Conservation (phyloP, 1,284 basidiomycete genomes). For the Fomitopsis betulina region DNA sequence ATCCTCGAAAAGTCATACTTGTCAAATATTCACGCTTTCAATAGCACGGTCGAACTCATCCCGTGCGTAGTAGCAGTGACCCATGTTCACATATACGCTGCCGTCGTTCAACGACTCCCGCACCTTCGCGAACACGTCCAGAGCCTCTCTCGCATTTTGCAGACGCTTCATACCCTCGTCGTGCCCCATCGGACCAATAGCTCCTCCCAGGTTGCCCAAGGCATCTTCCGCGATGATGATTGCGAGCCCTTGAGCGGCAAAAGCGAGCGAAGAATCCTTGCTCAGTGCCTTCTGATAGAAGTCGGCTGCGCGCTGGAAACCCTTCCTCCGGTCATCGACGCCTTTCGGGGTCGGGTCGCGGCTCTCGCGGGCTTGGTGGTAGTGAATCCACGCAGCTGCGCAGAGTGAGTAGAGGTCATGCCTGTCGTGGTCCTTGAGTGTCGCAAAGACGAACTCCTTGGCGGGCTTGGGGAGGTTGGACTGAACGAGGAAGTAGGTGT, state of each 20-base stretch:
- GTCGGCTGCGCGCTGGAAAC: constrained; percentile 80
- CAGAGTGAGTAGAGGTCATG: constrained; percentile 90
- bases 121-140: constrained; percentile 85
- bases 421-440: constrained; percentile 78
- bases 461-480: constrained; percentile 67
- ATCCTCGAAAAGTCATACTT: neutral
- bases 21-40: constrained; percentile 72
- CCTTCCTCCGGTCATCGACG: constrained; percentile 67
- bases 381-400: constrained; percentile 82
- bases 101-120: constrained; percentile 82
- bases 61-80: constrained; percentile 86
- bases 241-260: constrained; percentile 90
- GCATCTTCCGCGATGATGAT: constrained; percentile 90
- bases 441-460: constrained; percentile 81
- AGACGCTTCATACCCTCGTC: constrained; percentile 65
- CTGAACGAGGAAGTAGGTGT: constrained; percentile 85
- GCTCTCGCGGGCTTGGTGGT: constrained; percentile 79
- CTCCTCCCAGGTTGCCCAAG: constrained; percentile 58
- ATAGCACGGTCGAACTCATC: constrained; percentile 94
- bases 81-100: constrained; percentile 91
- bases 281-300: constrained; percentile 88
- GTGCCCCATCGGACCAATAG: constrained; percentile 35
- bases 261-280: constrained; percentile 78
- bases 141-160: constrained; percentile 76
- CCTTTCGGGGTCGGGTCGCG: constrained; percentile 53